Percentiles rank a stretch among this genome's conserved stretches.
These are phyloP conservation scores for Acanthamoeba lenticulata DNA, from an alignment of 208 protist species.

Conservation along the genomic window DNA sequence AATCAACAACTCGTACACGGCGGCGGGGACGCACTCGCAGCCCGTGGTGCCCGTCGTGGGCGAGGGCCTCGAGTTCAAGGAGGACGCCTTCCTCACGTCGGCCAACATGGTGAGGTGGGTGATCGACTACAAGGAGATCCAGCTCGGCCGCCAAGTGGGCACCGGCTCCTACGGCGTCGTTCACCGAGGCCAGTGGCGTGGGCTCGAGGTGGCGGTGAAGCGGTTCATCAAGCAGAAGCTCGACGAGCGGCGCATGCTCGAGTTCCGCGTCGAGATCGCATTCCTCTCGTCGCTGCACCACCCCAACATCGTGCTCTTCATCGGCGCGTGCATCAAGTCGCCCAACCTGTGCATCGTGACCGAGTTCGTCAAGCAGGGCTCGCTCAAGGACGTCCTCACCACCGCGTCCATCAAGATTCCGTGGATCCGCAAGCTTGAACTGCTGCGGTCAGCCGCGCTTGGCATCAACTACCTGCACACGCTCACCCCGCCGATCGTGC, in stretches of 20 bases:
- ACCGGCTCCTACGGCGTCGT: slow-evolving; percentile 1
- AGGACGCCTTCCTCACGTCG: slow-evolving; percentile 11
- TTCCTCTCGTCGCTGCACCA: slow-evolving; percentile 10
- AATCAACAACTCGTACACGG: no score
- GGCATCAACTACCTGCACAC: no score
- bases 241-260: background rate
- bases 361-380: no score
- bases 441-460: no score
- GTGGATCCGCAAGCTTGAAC: no score
- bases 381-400: no score
- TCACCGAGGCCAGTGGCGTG: background rate
- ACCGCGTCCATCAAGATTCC: no score
- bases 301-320: slow-evolving; percentile 47
- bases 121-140: slow-evolving; percentile 8
- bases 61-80: background rate
- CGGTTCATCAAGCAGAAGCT: slow-evolving; percentile 53
- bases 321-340: background rate
- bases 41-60: background rate
- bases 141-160: slow-evolving; percentile 17
- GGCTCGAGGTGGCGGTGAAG: slow-evolving; percentile 13
- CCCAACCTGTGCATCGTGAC: no score
- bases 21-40: background rate
- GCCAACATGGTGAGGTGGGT: background rate
- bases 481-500: no score
- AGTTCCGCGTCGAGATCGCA: slow-evolving; percentile 7